Base-by-base conservation (phyloP, 345 rosid genomes). In the Lenwebbia sp. region DNA sequence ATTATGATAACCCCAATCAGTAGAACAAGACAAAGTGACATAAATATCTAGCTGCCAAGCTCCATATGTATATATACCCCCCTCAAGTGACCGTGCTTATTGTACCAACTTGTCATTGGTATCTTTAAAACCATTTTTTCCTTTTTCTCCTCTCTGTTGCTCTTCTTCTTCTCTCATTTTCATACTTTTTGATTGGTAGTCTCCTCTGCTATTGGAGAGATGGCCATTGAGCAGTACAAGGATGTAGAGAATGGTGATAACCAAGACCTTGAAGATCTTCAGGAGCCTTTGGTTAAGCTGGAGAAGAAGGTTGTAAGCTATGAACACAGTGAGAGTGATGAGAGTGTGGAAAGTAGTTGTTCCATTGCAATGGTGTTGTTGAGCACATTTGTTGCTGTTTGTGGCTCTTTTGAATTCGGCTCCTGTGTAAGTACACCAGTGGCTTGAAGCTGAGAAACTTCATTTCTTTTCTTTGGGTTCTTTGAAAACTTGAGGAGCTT, bases 321-420 rank as follows among this genome's bases (percentile, higher is more conserved):
- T 86, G 87, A 87, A 33, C 86, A 88, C 40, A 55, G 62, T 37
- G 91, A 54, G 47, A 40, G 51, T 5, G 88, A 86, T 51, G 86
- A 87, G 3, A 82, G 15, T 40, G 60, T 53, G 58, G 88, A 84
- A 47, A 88, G 85, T 33, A 86, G 28, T 85, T 95, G 95, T 49
- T 94, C 96, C 19, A 82, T 91, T 44, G 84, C 86, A 41, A 94
- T 94, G 98, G 98, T 94, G 88, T 84, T 95, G 87, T 84, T 94
- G 5, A 90, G 96, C 91, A 95, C 99, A 86, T 92, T 90, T 83
- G 96, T 96, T 85, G 96, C 98, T 82, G 96, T 96, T 17, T 94
- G 94, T 88, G 98, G 98, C 83, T 95, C 99, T 75, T 95, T 96
- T 84, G 96, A 93, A 83, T 96, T 96, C 52, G 99, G 99, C 37